Evolutionary conservation across 177 flowering plant species (phyloP).

Genomic region (Vitis hybrid): DNA sequence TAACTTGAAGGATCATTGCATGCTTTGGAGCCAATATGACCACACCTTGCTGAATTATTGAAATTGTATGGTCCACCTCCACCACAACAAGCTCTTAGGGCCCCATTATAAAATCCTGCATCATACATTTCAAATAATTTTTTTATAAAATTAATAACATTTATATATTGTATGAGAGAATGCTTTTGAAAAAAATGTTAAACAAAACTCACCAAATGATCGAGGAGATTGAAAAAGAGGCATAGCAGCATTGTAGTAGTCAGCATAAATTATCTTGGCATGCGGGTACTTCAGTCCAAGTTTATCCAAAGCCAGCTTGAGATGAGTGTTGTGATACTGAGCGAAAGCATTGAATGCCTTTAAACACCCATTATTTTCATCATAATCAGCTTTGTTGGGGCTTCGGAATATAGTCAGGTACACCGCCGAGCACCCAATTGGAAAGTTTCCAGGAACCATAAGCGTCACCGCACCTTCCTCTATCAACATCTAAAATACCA

Average conservation of each 20-base stretch:
- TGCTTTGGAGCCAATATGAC: conserved; percentile 31
- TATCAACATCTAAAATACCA: conserved; percentile 37
- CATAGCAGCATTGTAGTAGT: conserved; percentile 50
- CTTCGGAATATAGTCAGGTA: conserved; percentile 38
- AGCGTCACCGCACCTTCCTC: conserved; percentile 56
- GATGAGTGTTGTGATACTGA: conserved; percentile 42
- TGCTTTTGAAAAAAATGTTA: not conserved
- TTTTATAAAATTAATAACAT: too few relatives aligned
- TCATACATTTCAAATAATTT: too few relatives aligned
- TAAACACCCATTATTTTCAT: conserved; percentile 41
- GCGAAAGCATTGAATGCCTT: conserved; percentile 44
- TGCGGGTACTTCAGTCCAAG: conserved; percentile 46
- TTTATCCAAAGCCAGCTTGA: conserved; percentile 24
- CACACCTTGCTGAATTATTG: conserved; percentile 45
- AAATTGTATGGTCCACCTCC: conserved; percentile 64
- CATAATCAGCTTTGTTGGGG: conserved; percentile 33
- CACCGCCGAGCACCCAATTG: conserved; percentile 52
- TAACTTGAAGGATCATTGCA: conserved; percentile 40
- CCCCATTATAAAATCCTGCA: conserved; percentile 38
- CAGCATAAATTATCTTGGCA: conserved; percentile 57
- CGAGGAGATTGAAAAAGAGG: conserved; percentile 31
- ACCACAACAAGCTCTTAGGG: conserved; percentile 53
- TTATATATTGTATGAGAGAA: not conserved
- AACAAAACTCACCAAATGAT: conserved; percentile 29
- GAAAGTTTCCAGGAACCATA: conserved; percentile 66